Evolutionary conservation across 2,329 filamentous ascomycete genomes (phyloP).

Genomic region (Fusarium multiceps): DNA sequence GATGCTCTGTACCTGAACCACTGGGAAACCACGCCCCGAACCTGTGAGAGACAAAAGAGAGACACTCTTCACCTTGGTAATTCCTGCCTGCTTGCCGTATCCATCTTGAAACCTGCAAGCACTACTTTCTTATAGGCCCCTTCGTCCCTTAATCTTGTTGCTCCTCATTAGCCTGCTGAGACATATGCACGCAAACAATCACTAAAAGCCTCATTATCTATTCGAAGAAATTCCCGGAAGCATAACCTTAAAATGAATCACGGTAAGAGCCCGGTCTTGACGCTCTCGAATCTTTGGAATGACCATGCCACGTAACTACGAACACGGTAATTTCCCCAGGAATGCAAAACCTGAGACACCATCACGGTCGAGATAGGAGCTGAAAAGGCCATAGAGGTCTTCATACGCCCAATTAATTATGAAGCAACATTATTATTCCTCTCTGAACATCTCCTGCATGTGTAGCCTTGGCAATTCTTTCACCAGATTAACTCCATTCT

Average conservation of each 20-base stretch:
- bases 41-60: constrained; percentile 1
- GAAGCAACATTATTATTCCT: neutral
- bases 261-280: neutral
- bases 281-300: constrained; percentile 14
- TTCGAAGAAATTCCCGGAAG: constrained; percentile 1
- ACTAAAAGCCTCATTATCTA: neutral
- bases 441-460: neutral
- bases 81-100: neutral
- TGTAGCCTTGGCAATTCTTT: neutral
- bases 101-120: neutral
- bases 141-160: neutral
- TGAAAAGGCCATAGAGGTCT: neutral
- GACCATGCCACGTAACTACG: constrained; percentile 2
- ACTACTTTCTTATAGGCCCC: neutral
- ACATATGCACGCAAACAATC: constrained; percentile 7
- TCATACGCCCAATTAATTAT: neutral
- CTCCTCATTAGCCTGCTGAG: neutral
- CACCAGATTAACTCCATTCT: neutral
- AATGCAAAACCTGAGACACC: constrained; percentile 30
- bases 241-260: constrained; percentile 11
- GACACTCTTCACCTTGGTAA: constrained; percentile 8
- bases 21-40: neutral
- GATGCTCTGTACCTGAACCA: neutral
- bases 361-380: neutral
- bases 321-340: constrained; percentile 30